phyloP scores from a whole-genome alignment of 176 grass and related monocot genomes.

The Melocanna baccifera region DNA sequence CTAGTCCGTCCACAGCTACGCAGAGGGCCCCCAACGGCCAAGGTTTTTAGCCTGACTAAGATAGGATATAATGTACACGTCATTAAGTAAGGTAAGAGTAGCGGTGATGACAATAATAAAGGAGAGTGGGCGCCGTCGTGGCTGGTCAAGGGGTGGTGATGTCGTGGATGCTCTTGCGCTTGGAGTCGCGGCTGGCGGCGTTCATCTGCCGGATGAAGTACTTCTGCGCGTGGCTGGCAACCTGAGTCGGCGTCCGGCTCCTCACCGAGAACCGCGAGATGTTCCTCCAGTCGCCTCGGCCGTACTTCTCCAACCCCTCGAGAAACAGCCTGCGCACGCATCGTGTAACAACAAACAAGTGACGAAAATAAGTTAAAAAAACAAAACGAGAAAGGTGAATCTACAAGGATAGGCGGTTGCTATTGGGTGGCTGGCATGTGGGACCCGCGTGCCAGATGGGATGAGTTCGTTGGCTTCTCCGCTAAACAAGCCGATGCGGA shows the following conservation, averaged over 20 bases:
- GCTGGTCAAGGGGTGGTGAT: slow-evolving; percentile 60
- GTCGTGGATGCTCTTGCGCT: slow-evolving; percentile 97
- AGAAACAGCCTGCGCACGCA: slow-evolving; percentile 63
- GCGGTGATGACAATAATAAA: background rate
- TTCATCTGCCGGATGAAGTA: slow-evolving; percentile 73
- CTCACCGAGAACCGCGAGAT: slow-evolving; percentile 86
- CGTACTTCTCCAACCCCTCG: slow-evolving; percentile 76
- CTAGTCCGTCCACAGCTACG: background rate
- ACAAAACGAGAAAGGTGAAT: background rate
- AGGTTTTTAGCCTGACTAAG: background rate
- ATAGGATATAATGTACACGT: slow-evolving; percentile 30
- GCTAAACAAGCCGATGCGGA: slow-evolving; percentile 2
- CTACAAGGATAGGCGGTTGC: background rate
- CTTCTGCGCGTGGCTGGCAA: slow-evolving; percentile 98
- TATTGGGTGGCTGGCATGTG: background rate
- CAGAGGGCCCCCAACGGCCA: background rate
- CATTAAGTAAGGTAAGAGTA: background rate
- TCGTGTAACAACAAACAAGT: background rate
- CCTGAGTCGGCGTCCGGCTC: slow-evolving; percentile 84
- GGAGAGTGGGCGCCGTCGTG: background rate
- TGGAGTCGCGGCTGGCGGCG: slow-evolving; percentile 52
- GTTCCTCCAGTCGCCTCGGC: slow-evolving; percentile 89
- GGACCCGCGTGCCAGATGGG: slow-evolving; percentile 24
- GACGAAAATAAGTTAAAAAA: background rate
- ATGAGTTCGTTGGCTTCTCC: background rate